A percentile compares a stretch with the other conserved stretches of the same genome.
Evolutionary conservation across 345 rosid genomes (phyloP).

Genomic region (Eutrema heterophyllum): DNA sequence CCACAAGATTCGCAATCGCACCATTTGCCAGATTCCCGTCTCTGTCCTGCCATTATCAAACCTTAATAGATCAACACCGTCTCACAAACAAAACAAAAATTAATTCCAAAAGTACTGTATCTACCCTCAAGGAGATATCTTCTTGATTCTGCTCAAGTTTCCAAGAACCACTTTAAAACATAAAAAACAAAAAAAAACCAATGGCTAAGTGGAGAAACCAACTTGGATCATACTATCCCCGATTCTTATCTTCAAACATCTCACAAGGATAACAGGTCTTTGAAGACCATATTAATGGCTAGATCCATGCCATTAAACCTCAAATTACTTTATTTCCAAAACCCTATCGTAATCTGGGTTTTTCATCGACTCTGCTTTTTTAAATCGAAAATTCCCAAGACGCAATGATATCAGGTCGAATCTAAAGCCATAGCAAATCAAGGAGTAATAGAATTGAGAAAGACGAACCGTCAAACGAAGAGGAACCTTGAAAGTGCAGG

Average conservation of each 20-base stretch:
- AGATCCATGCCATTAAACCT: neutral
- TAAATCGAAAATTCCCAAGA: neutral
- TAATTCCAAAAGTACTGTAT: neutral
- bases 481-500: conserved; percentile 79
- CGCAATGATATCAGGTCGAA: neutral
- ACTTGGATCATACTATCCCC: neutral
- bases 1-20: conserved; percentile 82
- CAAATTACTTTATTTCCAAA: neutral
- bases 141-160: neutral
- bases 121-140: neutral
- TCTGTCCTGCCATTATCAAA: conserved; percentile 50
- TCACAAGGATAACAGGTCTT: neutral
- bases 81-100: neutral
- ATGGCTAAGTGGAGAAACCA: neutral
- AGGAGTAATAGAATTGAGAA: neutral
- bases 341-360: neutral
- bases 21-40: conserved; percentile 71
- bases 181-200: neutral
- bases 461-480: conserved; percentile 68
- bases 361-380: too few species aligned
- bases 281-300: neutral
- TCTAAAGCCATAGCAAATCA: neutral
- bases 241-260: neutral
- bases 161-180: neutral
- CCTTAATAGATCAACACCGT: neutral